A percentile compares a stretch with the other conserved stretches of the same genome.
Evolutionary conservation across 2,329 filamentous ascomycete genomes (phyloP).

Genomic region (Ophiostoma fasciatum): DNA sequence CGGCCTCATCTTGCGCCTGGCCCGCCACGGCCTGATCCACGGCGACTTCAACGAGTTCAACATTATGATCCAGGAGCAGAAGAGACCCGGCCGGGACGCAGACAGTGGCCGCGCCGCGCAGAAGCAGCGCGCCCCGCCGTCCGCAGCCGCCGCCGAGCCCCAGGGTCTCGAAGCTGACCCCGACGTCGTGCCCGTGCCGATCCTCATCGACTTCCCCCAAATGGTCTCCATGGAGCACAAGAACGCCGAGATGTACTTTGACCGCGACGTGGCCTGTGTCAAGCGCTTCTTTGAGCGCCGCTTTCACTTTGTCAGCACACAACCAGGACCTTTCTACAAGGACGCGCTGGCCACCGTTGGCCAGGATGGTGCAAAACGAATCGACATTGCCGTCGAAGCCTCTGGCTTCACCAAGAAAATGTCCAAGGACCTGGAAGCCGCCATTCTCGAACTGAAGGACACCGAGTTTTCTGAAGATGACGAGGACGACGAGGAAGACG

Average conservation of each 20-base stretch:
- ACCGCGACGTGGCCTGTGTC: conserved; percentile 87
- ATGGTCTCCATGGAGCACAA: conserved; percentile 91
- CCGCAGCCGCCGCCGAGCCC: conserved; percentile 11
- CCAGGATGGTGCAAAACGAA: conserved; percentile 47
- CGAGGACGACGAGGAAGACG: conserved; percentile 17
- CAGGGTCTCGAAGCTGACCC: background rate
- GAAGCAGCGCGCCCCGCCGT: conserved; percentile 7
- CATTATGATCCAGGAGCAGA: conserved; percentile 75
- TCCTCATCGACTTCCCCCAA: conserved; percentile 95
- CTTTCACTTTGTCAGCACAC: conserved; percentile 74
- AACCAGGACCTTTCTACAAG: conserved; percentile 70
- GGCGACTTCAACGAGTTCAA: conserved; percentile 99
- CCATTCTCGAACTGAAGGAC: conserved; percentile 60
- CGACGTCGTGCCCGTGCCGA: conserved; percentile 42
- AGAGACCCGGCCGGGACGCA: no score
- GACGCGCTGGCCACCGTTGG: conserved; percentile 65
- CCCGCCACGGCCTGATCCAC: conserved; percentile 80
- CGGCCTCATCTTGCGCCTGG: conserved; percentile 67
- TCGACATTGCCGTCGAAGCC: conserved; percentile 82
- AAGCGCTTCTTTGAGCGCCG: conserved; percentile 85
- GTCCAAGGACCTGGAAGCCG: conserved; percentile 81
- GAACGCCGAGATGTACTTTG: conserved; percentile 95
- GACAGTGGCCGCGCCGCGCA: no score
- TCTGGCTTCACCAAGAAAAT: conserved; percentile 96
- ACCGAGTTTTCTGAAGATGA: conserved; percentile 26